Conservation (phyloP, 768 basidiomycete species). For the Peribolospora kevripleyi region DNA sequence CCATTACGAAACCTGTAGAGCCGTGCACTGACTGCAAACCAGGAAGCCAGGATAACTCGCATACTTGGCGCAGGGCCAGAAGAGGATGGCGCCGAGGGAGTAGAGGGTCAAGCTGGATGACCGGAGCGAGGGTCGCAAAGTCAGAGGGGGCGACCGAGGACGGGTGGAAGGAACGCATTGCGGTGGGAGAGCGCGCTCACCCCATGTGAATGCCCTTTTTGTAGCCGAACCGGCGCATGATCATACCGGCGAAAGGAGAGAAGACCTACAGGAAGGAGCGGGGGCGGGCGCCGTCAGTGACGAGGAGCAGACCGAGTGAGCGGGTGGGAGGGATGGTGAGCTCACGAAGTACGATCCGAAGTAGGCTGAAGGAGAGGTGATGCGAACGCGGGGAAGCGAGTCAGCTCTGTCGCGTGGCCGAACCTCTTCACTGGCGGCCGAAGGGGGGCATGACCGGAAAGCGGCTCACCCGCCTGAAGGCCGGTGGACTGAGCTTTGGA, state of each 20-base stretch:
- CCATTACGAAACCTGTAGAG: no score
- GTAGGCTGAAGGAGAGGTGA: constrained; percentile 30
- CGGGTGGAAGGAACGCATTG: constrained; percentile 17
- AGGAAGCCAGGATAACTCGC: constrained; percentile 40
- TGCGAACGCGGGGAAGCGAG: constrained; percentile 25
- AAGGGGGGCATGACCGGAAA: not conserved
- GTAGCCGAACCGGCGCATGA: constrained; percentile 34
- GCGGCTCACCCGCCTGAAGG: constrained; percentile 47
- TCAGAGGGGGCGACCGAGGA: constrained; percentile 11
- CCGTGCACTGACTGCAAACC: not conserved
- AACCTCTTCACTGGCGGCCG: not conserved
- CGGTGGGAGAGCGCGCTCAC: constrained; percentile 33
- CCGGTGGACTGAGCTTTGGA: constrained; percentile 45
- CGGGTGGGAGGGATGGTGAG: no score
- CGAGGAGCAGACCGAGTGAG: no score
- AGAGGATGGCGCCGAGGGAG: constrained; percentile 40
- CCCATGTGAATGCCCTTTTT: constrained; percentile 47
- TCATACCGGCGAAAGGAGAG: constrained; percentile 19
- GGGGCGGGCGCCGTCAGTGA: no score
- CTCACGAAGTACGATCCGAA: constrained; percentile 11
- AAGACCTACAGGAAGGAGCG: constrained; percentile 2
- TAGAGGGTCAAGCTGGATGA: constrained; percentile 11
- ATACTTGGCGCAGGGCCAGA: constrained; percentile 52
- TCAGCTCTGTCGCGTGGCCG: not conserved
- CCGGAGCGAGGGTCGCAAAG: not conserved